These are phyloP conservation scores for Fusarium sp. DNA, from an alignment of 2,329 filamentous ascomycete genomes.

Conservation along the genomic window DNA sequence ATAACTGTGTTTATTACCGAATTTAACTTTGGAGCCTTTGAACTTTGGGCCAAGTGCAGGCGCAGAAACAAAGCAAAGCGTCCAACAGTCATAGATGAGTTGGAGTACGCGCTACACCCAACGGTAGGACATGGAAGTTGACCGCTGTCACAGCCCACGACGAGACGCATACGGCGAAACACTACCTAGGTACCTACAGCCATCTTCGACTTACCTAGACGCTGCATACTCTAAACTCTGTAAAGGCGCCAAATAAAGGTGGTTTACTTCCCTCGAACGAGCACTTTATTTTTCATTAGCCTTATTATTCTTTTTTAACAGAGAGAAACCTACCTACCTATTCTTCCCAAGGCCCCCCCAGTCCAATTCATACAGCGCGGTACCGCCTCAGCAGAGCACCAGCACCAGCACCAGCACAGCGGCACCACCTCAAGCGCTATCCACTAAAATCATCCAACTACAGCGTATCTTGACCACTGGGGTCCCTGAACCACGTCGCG, in stretches of 20 bases:
- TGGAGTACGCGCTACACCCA: constrained; percentile 4
- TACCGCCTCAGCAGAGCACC: constrained; percentile 1
- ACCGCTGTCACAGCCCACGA: constrained; percentile 6
- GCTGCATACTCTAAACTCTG: constrained; percentile 3
- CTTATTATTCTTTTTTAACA: background rate
- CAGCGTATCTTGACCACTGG: constrained; percentile 13
- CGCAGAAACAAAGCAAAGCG: background rate
- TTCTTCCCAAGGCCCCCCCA: background rate
- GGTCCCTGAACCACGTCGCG: constrained; percentile 23
- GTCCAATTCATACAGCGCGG: background rate
- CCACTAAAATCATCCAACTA: constrained; percentile 2
- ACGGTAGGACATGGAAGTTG: background rate
- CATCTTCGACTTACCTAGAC: constrained; percentile 6
- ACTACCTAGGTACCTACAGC: too few species aligned
- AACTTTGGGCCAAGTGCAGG: background rate
- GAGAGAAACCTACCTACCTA: background rate
- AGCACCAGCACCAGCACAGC: background rate
- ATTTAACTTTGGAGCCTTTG: constrained; percentile 5
- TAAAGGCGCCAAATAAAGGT: background rate
- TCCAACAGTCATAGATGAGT: constrained; percentile 16
- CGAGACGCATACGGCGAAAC: background rate
- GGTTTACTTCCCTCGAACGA: background rate
- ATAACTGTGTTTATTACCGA: constrained; percentile 7
- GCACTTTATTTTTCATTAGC: background rate
- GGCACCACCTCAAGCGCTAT: background rate